Percentiles rank a stretch among this genome's conserved stretches.
Conservation (phyloP, 495 filamentous ascomycete species). For the Penicillium daleae region DNA sequence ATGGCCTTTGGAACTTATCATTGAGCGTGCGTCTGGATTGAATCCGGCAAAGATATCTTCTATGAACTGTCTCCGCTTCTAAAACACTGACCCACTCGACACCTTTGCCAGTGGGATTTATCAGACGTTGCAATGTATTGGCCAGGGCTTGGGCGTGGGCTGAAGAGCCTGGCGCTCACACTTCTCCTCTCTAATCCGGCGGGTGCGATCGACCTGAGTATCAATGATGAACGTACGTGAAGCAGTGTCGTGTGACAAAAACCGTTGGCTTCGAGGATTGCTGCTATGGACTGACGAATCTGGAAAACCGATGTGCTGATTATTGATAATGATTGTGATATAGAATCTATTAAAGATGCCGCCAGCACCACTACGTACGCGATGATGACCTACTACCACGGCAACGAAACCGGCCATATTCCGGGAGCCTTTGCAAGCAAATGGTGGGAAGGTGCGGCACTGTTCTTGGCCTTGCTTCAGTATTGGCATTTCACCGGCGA, state of each 20-base stretch:
- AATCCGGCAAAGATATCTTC: not conserved
- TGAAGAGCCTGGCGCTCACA: conserved; percentile 6
- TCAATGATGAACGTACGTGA: conserved; percentile 28
- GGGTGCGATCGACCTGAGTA: conserved; percentile 24
- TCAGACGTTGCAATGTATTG: conserved; percentile 16
- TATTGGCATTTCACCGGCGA: conserved; percentile 64
- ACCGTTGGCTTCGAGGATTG: not conserved
- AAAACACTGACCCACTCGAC: not conserved
- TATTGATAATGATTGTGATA: not conserved
- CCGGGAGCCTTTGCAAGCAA: conserved; percentile 60
- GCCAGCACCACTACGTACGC: conserved; percentile 62
- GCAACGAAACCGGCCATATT: conserved; percentile 63
- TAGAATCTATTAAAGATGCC: conserved; percentile 69
- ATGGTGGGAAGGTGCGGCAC: conserved; percentile 82
- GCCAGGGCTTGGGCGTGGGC: not conserved
- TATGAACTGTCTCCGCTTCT: not conserved
- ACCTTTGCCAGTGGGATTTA: not conserved
- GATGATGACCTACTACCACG: conserved; percentile 72
- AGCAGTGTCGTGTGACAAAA: not conserved
- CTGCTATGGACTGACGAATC: not conserved
- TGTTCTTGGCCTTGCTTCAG: conserved; percentile 53
- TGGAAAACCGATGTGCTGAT: not conserved
- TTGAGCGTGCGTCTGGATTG: not conserved
- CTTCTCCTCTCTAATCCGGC: conserved; percentile 5
- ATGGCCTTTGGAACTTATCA: not conserved